These are phyloP conservation scores for Backusella sp. DNA, from an alignment of 192 early-diverging fungal species.

Conservation along the genomic window DNA sequence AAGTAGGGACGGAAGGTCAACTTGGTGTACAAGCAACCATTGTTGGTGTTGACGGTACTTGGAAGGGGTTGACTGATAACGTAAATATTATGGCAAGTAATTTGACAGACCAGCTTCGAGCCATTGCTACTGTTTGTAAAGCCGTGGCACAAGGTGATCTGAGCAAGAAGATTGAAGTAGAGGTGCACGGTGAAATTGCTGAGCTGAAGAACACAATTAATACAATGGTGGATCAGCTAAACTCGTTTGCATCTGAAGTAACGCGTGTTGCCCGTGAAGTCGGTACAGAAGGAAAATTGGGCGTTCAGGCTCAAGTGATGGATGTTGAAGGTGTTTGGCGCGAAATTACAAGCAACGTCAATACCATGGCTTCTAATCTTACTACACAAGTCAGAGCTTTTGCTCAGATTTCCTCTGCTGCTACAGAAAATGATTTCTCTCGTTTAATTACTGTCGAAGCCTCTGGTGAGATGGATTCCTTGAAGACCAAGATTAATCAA, in stretches of 20 bases:
- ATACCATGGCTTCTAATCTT: conserved; percentile 57
- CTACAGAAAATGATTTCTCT: conserved; percentile 55
- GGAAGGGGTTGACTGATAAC: conserved; percentile 55
- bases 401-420: conserved; percentile 58
- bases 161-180: conserved; percentile 45
- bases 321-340: conserved; percentile 74
- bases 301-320: conserved; percentile 70
- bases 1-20: conserved; percentile 60
- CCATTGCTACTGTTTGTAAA: conserved; percentile 50
- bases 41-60: conserved; percentile 51
- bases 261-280: conserved; percentile 64
- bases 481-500: conserved; percentile 65
- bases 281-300: conserved; percentile 69
- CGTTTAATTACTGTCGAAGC: conserved; percentile 61
- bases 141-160: conserved; percentile 53
- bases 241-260: conserved; percentile 60
- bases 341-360: conserved; percentile 68
- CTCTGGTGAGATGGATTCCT: conserved; percentile 64
- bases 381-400: conserved; percentile 67
- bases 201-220: conserved; percentile 61
- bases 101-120: conserved; percentile 49
- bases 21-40: conserved; percentile 61
- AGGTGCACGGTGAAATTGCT: conserved; percentile 53
- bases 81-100: conserved; percentile 62
- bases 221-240: conserved; percentile 55